Percentiles rank a stretch among this genome's conserved stretches.
These are phyloP conservation scores for Powellomyces hirtus DNA, from an alignment of 192 early-diverging fungal species.

Conservation along the genomic window DNA sequence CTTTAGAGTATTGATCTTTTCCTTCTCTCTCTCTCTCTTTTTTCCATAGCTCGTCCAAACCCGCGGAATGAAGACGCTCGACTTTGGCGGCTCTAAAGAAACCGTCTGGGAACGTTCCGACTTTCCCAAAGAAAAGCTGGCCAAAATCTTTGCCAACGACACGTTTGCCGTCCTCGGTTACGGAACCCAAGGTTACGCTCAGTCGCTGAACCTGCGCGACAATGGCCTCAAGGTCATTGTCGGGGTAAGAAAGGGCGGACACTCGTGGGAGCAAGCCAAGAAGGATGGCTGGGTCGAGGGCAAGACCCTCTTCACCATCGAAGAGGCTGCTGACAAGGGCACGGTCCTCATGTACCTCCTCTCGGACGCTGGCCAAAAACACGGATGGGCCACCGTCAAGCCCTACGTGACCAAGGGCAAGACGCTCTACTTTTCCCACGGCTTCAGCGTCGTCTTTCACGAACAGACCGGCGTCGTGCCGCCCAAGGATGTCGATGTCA, in stretches of 20 bases:
- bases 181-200: slow-evolving; percentile 92
- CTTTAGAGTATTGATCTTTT: not conserved
- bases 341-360: slow-evolving; percentile 92
- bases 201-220: slow-evolving; percentile 92
- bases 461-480: slow-evolving; percentile 88
- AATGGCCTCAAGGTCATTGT: slow-evolving; percentile 96
- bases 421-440: slow-evolving; percentile 98
- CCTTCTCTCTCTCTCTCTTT: not conserved
- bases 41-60: slow-evolving; percentile 5
- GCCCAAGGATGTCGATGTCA: slow-evolving; percentile 90
- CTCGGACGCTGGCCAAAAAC: slow-evolving; percentile 94
- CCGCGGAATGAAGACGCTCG: slow-evolving; percentile 86
- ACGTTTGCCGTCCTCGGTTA: slow-evolving; percentile 90
- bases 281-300: slow-evolving; percentile 95
- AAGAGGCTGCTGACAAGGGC: slow-evolving; percentile 87
- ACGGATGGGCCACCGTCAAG: slow-evolving; percentile 82
- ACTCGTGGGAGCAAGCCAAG: slow-evolving; percentile 87
- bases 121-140: slow-evolving; percentile 88
- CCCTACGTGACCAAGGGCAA: slow-evolving; percentile 92
- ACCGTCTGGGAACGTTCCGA: slow-evolving; percentile 92
- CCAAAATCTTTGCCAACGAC: slow-evolving; percentile 90
- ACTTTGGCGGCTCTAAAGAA: slow-evolving; percentile 92
- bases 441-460: slow-evolving; percentile 92
- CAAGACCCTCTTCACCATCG: slow-evolving; percentile 91
- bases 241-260: slow-evolving; percentile 84